Conservation (phyloP, 768 basidiomycete genomes). For the Suillus bovinus region DNA sequence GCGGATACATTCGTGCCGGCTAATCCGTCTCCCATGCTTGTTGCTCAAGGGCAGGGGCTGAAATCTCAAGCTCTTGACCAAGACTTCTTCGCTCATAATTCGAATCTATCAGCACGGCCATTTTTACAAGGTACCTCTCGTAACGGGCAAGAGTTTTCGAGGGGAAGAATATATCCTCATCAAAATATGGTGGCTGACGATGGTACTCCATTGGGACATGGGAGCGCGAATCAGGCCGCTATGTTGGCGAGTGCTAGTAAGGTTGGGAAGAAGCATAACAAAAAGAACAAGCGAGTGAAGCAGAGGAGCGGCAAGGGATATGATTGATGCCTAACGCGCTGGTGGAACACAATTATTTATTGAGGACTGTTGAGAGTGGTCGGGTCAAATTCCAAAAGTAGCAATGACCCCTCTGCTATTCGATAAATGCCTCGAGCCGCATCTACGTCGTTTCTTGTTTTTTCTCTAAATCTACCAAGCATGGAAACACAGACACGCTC, state of each 20-base stretch:
- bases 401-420: background rate
- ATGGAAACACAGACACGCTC: slow-evolving; percentile 6
- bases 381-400: background rate
- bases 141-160: slow-evolving; percentile 60
- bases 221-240: slow-evolving; percentile 42
- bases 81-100: slow-evolving; percentile 73
- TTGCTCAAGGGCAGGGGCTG: slow-evolving; percentile 35
- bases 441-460: background rate
- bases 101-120: slow-evolving; percentile 55
- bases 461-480: background rate
- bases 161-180: slow-evolving; percentile 75
- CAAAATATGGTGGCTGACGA: slow-evolving; percentile 80
- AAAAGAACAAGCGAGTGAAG: slow-evolving; percentile 78
- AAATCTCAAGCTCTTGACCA: slow-evolving; percentile 76
- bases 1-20: slow-evolving; percentile 79
- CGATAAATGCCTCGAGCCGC: background rate
- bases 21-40: slow-evolving; percentile 26
- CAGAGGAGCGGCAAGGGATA: slow-evolving; percentile 94
- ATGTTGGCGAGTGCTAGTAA: slow-evolving; percentile 40
- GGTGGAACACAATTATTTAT: background rate
- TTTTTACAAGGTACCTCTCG: slow-evolving; percentile 62
- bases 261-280: slow-evolving; percentile 80
- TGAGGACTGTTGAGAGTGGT: background rate
- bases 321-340: slow-evolving; percentile 44
- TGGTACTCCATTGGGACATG: slow-evolving; percentile 59